Percentiles rank a stretch among this genome's conserved stretches.
Conservation (phyloP, 169 alveolate species). For the Plasmodium chabaudi region DNA sequence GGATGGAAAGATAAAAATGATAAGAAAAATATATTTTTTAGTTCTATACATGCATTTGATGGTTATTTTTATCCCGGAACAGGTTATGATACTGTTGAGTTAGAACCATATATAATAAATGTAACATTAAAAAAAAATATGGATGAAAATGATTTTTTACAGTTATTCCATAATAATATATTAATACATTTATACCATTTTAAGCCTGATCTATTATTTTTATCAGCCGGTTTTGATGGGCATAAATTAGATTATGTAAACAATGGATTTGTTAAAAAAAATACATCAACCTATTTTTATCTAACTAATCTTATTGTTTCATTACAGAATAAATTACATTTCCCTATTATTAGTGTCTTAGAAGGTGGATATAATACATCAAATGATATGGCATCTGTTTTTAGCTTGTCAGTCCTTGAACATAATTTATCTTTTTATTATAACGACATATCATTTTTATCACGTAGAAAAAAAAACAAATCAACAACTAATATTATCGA, state of each 20-base stretch:
- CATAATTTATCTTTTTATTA: constrained; percentile 91
- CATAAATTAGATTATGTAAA: constrained; percentile 95
- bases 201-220: constrained; percentile 93
- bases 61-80: constrained; percentile 97
- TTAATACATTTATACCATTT: constrained; percentile 93
- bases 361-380: constrained; percentile 99
- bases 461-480: background rate
- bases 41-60: constrained; percentile 95
- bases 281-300: constrained; percentile 96
- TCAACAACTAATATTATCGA: background rate
- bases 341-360: constrained; percentile 94
- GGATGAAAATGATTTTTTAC: constrained; percentile 84
- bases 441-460: constrained; percentile 12
- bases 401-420: constrained; percentile 94
- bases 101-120: constrained; percentile 88
- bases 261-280: constrained; percentile 90
- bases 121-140: constrained; percentile 89
- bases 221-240: constrained; percentile 99
- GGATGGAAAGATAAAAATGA: constrained; percentile 92
- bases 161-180: constrained; percentile 87
- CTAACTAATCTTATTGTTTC: constrained; percentile 94
- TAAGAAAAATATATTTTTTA: constrained; percentile 92
- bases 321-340: constrained; percentile 92
- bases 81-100: constrained; percentile 84
- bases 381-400: constrained; percentile 92